Evolutionary conservation across 768 basidiomycete genomes (phyloP), one percentile per base, ranked within the genome.

Genomic region (Zangia roseola): DNA sequence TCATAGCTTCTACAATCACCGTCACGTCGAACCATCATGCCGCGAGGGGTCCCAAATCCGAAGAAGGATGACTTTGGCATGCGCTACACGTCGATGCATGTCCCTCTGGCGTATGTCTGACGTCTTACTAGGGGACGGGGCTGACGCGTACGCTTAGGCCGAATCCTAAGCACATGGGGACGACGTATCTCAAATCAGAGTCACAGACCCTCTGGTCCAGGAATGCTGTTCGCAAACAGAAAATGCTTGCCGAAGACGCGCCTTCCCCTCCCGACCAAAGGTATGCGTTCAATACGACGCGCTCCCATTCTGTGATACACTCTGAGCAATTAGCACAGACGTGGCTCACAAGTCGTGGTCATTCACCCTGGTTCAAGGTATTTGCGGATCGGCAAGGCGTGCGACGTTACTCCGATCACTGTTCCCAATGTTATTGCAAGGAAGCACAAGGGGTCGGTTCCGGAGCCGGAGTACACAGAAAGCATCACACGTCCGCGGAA

Each of bases 1-100:
- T 36, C 36, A 36, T 20, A 47, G 28, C 47, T 35, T 42, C 33
- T 16, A 37, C 42, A 35, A 45, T 40, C 9, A 21, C 33, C 24
- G 21, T 26, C 25, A 21, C 28, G 35, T 33, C 42, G 43, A n/a
- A 51, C 36, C 36, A 51, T 19, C 26, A 91, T 91, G 89, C 89
- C 89, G 51, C 79, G 89, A 67, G 89, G 89, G 50, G 80, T 91
- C 40, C 88, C 90, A 25, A 89, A 88, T 60, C 82, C 79, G 24
- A 87, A 83, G 68, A 79, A 81, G 56, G 88, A 91, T 72, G 90
- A 92, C 57, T 84, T 82, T 47, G 88, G 89, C 14, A 74, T 93
- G 74, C 80, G 83, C 39, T 91, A 86, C 68, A 91, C 91, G 5
- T 74, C 79, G 13, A 93, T 93, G 68, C 75, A 83, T 68, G 89